phyloP scores from a whole-genome alignment of 1,139 yeast genomes.

The Diutina ranongensis region DNA sequence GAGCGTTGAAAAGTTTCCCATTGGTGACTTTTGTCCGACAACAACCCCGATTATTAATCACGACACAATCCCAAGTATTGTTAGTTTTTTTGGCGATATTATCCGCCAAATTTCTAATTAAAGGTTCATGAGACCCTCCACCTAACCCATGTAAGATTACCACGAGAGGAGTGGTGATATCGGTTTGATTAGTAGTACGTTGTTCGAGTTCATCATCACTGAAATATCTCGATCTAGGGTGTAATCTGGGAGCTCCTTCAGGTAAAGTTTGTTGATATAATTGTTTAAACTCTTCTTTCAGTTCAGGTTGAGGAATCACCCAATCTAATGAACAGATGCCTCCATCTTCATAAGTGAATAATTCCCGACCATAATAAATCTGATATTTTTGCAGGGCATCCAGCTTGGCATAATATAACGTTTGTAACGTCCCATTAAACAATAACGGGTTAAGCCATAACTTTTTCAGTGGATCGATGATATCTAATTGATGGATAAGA shows the following conservation, averaged over 20 bases:
- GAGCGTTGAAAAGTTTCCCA: slow-evolving; percentile 63
- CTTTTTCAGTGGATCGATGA: slow-evolving; percentile 20
- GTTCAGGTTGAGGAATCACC: slow-evolving; percentile 41
- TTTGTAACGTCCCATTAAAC: slow-evolving; percentile 69
- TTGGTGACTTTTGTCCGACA: slow-evolving; percentile 71
- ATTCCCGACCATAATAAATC: slow-evolving; percentile 69
- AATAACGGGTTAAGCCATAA: slow-evolving; percentile 52
- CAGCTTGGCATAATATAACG: slow-evolving; percentile 50
- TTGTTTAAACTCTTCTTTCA: slow-evolving; percentile 35
- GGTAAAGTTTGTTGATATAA: slow-evolving; percentile 46
- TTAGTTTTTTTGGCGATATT: slow-evolving; percentile 15
- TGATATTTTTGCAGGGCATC: slow-evolving; percentile 40
- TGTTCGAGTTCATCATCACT: slow-evolving; percentile 26
- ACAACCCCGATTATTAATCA: slow-evolving; percentile 78
- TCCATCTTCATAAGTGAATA: slow-evolving; percentile 46
- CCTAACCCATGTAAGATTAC: slow-evolving; percentile 76
- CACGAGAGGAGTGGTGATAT: slow-evolving; percentile 44
- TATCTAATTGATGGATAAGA: slow-evolving; percentile 16
- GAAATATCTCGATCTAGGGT: slow-evolving; percentile 68
- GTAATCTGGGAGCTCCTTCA: slow-evolving; percentile 62
- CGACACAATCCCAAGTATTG: slow-evolving; percentile 47
- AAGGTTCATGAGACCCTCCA: slow-evolving; percentile 87
- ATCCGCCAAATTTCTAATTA: slow-evolving; percentile 55
- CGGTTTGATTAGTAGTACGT: slow-evolving; percentile 15
- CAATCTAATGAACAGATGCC: slow-evolving; percentile 75